phyloP scores from a whole-genome alignment of 208 protist species.

The Leishmania arabica region DNA sequence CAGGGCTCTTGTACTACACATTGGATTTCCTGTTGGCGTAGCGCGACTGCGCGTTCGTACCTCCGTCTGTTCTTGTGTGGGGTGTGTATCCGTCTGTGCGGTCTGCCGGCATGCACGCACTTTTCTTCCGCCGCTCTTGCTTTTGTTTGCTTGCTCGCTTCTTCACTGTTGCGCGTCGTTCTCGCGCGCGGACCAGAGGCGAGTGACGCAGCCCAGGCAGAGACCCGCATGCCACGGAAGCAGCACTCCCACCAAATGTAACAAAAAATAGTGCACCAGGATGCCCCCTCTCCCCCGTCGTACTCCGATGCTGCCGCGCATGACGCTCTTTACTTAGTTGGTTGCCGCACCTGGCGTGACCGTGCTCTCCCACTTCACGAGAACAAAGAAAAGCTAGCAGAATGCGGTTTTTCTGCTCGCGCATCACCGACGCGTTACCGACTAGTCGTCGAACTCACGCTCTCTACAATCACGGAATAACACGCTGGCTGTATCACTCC shows the following conservation, averaged over 20 bases:
- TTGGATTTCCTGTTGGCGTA: conserved; percentile 13
- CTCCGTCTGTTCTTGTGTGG: not conserved
- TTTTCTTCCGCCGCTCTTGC: not conserved
- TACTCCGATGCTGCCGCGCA: not conserved
- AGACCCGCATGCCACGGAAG: not conserved
- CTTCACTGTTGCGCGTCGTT: not conserved
- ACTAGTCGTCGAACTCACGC: not conserved
- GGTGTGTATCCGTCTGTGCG: not conserved
- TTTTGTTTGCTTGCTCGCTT: not conserved
- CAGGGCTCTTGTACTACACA: conserved; percentile 1
- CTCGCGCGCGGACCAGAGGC: not conserved
- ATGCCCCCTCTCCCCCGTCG: not conserved
- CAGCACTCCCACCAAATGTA: not conserved
- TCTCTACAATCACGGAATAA: not conserved
- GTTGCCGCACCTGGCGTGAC: not conserved
- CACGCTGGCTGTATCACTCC: not conserved
- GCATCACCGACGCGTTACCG: not conserved
- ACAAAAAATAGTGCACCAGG: not conserved
- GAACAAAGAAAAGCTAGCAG: not conserved
- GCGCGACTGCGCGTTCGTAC: not conserved
- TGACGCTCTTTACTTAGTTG: not conserved
- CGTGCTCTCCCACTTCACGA: not conserved
- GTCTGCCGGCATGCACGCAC: not conserved
- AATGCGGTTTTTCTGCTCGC: not conserved
- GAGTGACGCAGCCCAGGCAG: not conserved